Base-by-base conservation (phyloP, 2,329 filamentous ascomycete species). In the Venturia effusa region DNA sequence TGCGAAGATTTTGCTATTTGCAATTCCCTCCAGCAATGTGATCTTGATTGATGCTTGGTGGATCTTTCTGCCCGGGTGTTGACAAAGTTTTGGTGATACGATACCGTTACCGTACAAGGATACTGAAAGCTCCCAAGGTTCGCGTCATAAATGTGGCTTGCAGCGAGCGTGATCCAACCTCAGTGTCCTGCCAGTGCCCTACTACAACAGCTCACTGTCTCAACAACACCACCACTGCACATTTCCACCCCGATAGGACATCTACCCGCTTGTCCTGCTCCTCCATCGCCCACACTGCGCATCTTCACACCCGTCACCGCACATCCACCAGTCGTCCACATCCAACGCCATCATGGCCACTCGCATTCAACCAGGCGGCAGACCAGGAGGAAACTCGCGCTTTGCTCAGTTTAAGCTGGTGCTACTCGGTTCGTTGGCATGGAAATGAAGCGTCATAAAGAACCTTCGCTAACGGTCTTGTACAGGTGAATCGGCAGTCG, bases 391-490 rank as follows among this genome's bases (percentile, higher is more conserved):
- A 68, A 55, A 73, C 68, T 74, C 89, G 78, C 88, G 93, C 73
- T 97, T 99, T 78, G 93, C 94, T 72, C 94, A 99, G 83, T 99
- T 99, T 81, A 99, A 99, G 84, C 85, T 99, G 71, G 94, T 99
- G 69, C 83, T 99, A 74, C 84, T 99, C 68, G 94, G 94, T 97
- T 84, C 70, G 88, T 74, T 48, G 62, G 61, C 61, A 32, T 15
- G 34, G 1, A 37, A 55, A 6, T 2, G 27, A 13, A 40, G 17
- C 7, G 5, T 54, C 24, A 62, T 7, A 59, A 40, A 22, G 11
- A 4, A 64, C 3, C 30, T 34, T 61, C 62, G 48, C 41, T 17
- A 27, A 19, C 43, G 34, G 59, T 63, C 71, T 74, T 68, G 74
- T 68, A 24, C 22, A 97, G 93, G 94, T 76, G 94, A 99, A 82